Conservation (phyloP, 768 basidiomycete species). For the Tylopilus subfusipes region DNA sequence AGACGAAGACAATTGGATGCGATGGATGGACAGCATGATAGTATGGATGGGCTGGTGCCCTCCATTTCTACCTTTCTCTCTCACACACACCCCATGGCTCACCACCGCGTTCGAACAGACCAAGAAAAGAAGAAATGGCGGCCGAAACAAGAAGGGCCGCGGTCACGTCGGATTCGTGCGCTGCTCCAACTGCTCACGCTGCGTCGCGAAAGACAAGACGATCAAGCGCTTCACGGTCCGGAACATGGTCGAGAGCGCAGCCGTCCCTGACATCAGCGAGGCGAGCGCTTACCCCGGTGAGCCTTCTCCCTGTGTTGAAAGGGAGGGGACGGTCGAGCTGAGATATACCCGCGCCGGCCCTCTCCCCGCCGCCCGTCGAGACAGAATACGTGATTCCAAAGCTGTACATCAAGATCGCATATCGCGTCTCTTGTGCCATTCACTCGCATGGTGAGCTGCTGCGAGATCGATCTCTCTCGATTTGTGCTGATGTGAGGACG, state of each 20-base stretch:
- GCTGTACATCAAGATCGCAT: slow-evolving; percentile 96
- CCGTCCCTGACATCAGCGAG: slow-evolving; percentile 95
- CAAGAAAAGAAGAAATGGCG: slow-evolving; percentile 98
- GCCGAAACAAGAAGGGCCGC: slow-evolving; percentile 99
- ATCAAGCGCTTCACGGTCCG: slow-evolving; percentile 99
- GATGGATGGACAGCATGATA: slow-evolving; percentile 6
- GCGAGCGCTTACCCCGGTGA: slow-evolving; percentile 88
- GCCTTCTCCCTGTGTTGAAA: not conserved
- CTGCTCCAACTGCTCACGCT: slow-evolving; percentile 99
- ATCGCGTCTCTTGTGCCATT: slow-evolving; percentile 99
- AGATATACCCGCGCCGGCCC: too few species aligned
- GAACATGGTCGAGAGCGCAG: slow-evolving; percentile 99
- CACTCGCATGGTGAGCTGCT: slow-evolving; percentile 85
- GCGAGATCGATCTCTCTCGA: not conserved
- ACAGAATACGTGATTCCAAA: slow-evolving; percentile 95
- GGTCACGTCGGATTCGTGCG: slow-evolving; percentile 93
- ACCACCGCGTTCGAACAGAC: slow-evolving; percentile 50
- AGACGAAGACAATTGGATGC: not conserved
- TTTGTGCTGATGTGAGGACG: not conserved
- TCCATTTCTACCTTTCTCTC: not conserved
- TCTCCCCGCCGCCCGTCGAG: too few species aligned
- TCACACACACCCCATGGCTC: slow-evolving; percentile 6
- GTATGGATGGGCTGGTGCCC: slow-evolving; percentile 11
- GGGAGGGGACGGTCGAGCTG: too few species aligned
- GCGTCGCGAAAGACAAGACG: slow-evolving; percentile 98